phyloP scores from a whole-genome alignment of 176 grass and related monocot genomes.

The Aegilops longissima region DNA sequence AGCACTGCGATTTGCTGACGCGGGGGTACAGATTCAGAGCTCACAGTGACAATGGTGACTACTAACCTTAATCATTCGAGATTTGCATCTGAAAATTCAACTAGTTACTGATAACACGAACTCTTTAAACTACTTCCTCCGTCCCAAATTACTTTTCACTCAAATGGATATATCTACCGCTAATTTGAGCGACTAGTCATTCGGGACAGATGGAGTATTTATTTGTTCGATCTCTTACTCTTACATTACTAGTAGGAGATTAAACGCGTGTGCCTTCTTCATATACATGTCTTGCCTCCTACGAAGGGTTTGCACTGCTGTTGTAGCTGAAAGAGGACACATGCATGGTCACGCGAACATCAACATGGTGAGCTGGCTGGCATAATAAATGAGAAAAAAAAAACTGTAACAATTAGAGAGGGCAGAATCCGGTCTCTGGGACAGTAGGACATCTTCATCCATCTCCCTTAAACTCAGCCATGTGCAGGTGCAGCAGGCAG shows the following conservation, averaged over 20 bases:
- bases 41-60: not conserved
- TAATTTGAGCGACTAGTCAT: too few relatives aligned
- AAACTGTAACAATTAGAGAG: not conserved
- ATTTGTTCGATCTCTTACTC: too few relatives aligned
- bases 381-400: not conserved
- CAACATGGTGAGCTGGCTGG: not conserved
- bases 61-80: not conserved
- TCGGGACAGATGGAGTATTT: too few relatives aligned
- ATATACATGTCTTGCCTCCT: too few relatives aligned
- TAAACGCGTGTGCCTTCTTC: too few relatives aligned
- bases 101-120: not conserved
- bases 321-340: not conserved
- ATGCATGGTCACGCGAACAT: not conserved
- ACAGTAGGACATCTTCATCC: not conserved
- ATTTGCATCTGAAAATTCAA: not conserved
- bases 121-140: too few relatives aligned
- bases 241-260: too few relatives aligned
- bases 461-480: slow-evolving; percentile 6
- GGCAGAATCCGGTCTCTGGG: not conserved
- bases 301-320: not conserved
- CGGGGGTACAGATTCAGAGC: not conserved
- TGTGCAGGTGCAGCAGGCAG: not conserved
- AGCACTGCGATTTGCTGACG: not conserved
- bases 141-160: too few relatives aligned
- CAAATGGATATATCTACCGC: too few relatives aligned